These are phyloP conservation scores for Neurospora discreta DNA, from an alignment of 495 filamentous ascomycete species.

Conservation along the genomic window DNA sequence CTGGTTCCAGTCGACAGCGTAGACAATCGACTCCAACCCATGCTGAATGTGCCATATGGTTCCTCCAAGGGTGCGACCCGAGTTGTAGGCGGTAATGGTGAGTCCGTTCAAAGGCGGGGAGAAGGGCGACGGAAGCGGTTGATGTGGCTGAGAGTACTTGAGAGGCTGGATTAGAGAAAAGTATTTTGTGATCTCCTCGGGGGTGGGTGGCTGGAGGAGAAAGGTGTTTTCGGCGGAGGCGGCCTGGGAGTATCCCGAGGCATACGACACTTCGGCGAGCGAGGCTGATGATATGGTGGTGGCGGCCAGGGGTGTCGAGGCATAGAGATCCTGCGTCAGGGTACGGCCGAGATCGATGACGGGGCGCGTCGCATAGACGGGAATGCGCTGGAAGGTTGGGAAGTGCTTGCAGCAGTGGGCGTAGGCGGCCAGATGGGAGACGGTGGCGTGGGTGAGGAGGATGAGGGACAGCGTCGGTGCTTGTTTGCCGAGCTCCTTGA, in stretches of 20 bases:
- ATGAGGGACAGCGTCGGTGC: conserved; percentile 85
- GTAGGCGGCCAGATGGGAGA: conserved; percentile 81
- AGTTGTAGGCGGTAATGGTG: conserved; percentile 92
- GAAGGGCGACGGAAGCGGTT: conserved; percentile 73
- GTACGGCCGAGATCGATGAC: conserved; percentile 89
- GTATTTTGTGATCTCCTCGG: conserved; percentile 82
- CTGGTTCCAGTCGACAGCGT: conserved; percentile 97
- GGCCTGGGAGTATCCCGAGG: conserved; percentile 36
- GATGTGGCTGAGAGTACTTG: conserved; percentile 94
- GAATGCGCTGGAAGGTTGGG: conserved; percentile 81
- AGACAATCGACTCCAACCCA: conserved; percentile 92
- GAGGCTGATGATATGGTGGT: conserved; percentile 63
- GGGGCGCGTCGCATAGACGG: conserved; percentile 90
- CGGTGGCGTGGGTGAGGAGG: conserved; percentile 87
- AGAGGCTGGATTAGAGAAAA: conserved; percentile 88
- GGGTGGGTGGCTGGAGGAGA: conserved; percentile 67
- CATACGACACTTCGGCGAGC: conserved; percentile 54
- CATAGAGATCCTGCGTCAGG: conserved; percentile 83
- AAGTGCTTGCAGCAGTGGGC: conserved; percentile 96
- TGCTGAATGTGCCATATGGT: conserved; percentile 99
- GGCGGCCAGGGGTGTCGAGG: conserved; percentile 74
- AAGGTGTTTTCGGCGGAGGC: conserved; percentile 40
- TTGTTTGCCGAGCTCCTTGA: conserved; percentile 76
- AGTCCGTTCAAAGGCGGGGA: conserved; percentile 85
- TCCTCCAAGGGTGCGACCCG: conserved; percentile 88